Base-by-base conservation (phyloP, 2,329 filamentous ascomycete species). In the Colletotrichum destructivum region DNA sequence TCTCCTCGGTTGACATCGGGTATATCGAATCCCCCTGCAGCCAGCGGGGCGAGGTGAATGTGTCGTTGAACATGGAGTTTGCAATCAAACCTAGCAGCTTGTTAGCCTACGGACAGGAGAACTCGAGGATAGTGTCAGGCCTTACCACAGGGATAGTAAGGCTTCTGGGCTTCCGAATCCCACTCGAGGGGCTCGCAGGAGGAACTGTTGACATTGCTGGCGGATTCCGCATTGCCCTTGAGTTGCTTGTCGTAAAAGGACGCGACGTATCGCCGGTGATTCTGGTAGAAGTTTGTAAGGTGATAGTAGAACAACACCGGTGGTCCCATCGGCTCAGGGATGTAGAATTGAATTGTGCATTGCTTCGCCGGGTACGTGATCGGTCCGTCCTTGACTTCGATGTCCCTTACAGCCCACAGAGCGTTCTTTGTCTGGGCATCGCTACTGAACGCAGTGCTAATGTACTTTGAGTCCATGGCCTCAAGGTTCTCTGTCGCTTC, bases 231-330 rank as follows among this genome's bases (percentile, higher is more conserved):
- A 7, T 90, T 85, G 56, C 95, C 96, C 75, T 92, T 84, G 64
- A 99, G 87, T 82, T 99, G 96, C 63, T 93, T 87, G 69, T 92
- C 88, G 78, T 95, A 93, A 78, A 97, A 93, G 1, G 94, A 97
- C 79, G 94, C 93, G 72, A 98, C 96, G 77, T 99, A 99, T 82
- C 96, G 92, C 75, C 96, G 93, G 81, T 99, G 96, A 81, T 99
- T 99, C 83, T 99, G 96, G 85, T 98, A 98, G 85, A 99, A 99
- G 84, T 98, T 98, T 69, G 94, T 96, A 74, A 99, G 91, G 76
- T 93, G 93, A 83, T 99, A 99, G 86, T 98, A 99, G 82, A 98
- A 91, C 73, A 96, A 89, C 13, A 99, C 93, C 0, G 96, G 95
- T 1, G 95, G 90, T 3, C 88, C 87, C 82, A 99, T 92, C 70